Conservation (phyloP, 2,329 filamentous ascomycete genomes). For the Curvularia spicifera region DNA sequence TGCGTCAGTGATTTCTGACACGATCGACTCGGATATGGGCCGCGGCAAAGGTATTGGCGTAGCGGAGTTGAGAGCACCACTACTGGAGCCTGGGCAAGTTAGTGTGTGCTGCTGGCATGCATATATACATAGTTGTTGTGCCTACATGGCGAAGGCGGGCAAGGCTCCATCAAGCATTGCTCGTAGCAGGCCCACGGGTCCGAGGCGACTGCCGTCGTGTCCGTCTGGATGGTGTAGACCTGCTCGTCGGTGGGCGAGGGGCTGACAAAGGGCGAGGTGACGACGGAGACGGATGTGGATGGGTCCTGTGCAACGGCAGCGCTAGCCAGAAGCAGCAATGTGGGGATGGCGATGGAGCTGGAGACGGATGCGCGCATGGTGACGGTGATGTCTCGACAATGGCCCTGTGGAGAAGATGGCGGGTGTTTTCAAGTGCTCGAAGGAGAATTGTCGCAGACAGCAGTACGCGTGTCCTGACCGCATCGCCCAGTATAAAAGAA, state of each 20-base stretch:
- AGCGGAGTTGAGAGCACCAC: slow-evolving; percentile 19
- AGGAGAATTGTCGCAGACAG: background rate
- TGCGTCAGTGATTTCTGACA: slow-evolving; percentile 15
- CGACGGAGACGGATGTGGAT: slow-evolving; percentile 19
- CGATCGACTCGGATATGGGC: slow-evolving; percentile 5
- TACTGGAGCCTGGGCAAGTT: slow-evolving; percentile 13
- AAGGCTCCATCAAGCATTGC: slow-evolving; percentile 37
- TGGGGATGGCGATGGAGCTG: slow-evolving; percentile 25
- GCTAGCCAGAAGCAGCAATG: slow-evolving; percentile 39
- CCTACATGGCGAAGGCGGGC: slow-evolving; percentile 36
- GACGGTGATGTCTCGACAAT: background rate
- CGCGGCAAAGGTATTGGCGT: slow-evolving; percentile 5
- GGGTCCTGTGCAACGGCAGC: slow-evolving; percentile 25
- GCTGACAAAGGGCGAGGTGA: slow-evolving; percentile 19
- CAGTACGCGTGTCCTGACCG: background rate
- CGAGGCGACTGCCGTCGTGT: slow-evolving; percentile 16
- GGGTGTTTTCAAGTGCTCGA: background rate
- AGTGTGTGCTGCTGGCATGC: slow-evolving; percentile 4
- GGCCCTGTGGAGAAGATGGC: too few species aligned
- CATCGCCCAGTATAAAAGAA: background rate
- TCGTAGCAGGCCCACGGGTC: slow-evolving; percentile 30
- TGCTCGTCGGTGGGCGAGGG: slow-evolving; percentile 28
- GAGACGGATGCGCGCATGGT: slow-evolving; percentile 35
- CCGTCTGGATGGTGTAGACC: slow-evolving; percentile 40
- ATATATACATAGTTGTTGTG: background rate